Evolutionary conservation across 495 filamentous ascomycete species (phyloP).

Genomic region (Lasiosphaeria ovina): DNA sequence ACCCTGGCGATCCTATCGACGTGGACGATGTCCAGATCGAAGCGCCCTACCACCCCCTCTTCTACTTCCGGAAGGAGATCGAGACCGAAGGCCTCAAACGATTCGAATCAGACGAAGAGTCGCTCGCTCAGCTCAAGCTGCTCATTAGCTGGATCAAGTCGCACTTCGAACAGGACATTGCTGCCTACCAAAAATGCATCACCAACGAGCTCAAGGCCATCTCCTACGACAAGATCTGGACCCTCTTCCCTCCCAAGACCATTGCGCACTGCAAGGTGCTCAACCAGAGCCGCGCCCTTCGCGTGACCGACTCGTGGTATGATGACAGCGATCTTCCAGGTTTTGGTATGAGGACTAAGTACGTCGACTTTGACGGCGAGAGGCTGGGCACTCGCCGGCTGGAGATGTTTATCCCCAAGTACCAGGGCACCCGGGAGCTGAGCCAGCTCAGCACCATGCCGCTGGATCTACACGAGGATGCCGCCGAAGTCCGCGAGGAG

Average conservation of each 20-base stretch:
- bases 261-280: slow-evolving; percentile 29
- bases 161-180: slow-evolving; percentile 34
- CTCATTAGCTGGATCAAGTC: slow-evolving; percentile 36
- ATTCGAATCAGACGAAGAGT: slow-evolving; percentile 31
- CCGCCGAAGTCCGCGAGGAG: slow-evolving; percentile 17
- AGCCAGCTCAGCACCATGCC: slow-evolving; percentile 27
- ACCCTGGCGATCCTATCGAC: slow-evolving; percentile 31
- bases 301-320: slow-evolving; percentile 24
- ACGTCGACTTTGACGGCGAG: slow-evolving; percentile 38
- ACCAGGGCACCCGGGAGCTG: slow-evolving; percentile 26
- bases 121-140: slow-evolving; percentile 27
- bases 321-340: slow-evolving; percentile 12
- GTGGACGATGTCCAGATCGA: slow-evolving; percentile 32
- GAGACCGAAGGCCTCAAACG: slow-evolving; percentile 25
- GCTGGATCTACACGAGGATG: slow-evolving; percentile 27
- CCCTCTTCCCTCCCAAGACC: slow-evolving; percentile 30
- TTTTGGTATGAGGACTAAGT: slow-evolving; percentile 19
- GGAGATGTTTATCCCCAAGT: slow-evolving; percentile 27
- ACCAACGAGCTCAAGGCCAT: slow-evolving; percentile 28
- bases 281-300: slow-evolving; percentile 31
- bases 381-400: slow-evolving; percentile 23
- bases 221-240: slow-evolving; percentile 37
- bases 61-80: slow-evolving; percentile 31
- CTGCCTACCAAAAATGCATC: slow-evolving; percentile 30
- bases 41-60: slow-evolving; percentile 33